Percentiles rank a stretch among this genome's conserved stretches.
Evolutionary conservation across 2,329 filamentous ascomycete species (phyloP).

Genomic region (Aspergillus amoenus): DNA sequence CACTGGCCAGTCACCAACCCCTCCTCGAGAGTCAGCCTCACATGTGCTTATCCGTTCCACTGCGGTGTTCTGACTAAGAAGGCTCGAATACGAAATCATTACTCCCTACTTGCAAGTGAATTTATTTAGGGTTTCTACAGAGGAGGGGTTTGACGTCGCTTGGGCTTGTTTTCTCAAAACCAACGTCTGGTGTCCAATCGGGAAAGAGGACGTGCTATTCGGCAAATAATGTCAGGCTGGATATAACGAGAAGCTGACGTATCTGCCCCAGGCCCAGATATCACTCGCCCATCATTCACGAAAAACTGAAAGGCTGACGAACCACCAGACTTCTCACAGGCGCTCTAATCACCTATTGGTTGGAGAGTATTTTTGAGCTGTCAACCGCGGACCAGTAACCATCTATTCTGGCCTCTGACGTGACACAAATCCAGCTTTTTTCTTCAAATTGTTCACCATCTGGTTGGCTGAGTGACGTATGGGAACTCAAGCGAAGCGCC

Average conservation of each 20-base stretch:
- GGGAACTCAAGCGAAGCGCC: not conserved
- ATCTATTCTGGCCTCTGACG: not conserved
- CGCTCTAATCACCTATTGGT: not conserved
- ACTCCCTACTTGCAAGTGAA: not conserved
- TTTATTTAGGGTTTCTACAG: too few relatives aligned
- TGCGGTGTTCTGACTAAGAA: not conserved
- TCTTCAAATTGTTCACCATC: not conserved
- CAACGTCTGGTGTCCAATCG: not conserved
- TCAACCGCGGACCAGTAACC: not conserved
- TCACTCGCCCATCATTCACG: not conserved
- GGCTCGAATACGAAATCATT: not conserved
- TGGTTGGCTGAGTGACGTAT: constrained; percentile 5
- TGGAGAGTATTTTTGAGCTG: not conserved
- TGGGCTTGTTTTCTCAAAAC: not conserved
- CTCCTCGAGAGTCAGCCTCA: constrained; percentile 1
- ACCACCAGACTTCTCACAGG: not conserved
- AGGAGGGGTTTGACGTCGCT: too few relatives aligned
- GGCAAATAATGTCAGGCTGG: not conserved
- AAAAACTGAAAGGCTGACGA: not conserved
- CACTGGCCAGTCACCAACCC: not conserved
- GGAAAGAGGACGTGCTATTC: not conserved
- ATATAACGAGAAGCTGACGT: not conserved
- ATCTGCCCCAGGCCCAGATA: not conserved
- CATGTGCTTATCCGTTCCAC: not conserved
- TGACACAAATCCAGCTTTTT: not conserved